Base-by-base conservation (phyloP, 1,284 basidiomycete species). In the Singerocomus rubriflavus region DNA sequence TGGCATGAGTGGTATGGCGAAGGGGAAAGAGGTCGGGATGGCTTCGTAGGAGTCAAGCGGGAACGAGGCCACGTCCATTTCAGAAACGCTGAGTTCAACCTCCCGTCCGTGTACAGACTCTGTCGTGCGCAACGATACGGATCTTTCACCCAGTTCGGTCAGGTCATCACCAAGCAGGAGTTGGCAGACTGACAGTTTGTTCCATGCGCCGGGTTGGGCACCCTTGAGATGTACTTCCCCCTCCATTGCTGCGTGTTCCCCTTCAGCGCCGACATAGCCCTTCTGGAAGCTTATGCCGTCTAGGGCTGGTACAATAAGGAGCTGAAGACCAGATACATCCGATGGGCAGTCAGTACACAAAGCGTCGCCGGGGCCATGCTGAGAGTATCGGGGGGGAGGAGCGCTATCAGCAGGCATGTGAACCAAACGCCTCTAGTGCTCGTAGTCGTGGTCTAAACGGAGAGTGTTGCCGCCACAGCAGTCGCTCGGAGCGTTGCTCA, bases 161-260 rank as follows among this genome's bases (percentile, higher is more conserved):
- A 57, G 51, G 36, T 34, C 8, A 26, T 44, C 46, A 43, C 14
- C 38, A 37, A 39, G 38, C 46, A 51, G 56, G 51, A 49, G 21
- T 37, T 25, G 27, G 44, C 13, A 35, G 44, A 66, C 58, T 59
- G 52, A 89, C 89, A 90, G 72, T 73, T 80, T 81, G 53, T 75
- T 70, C 84, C 87, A 91, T 47, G 67, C 69, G 54, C 71, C 73
- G 35, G 73, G 69, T 43, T 77, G 74, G 34, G 76, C 74, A 48
- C 81, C 85, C 66, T 91, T 91, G 55, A 91, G 74, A 63, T 89
- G 88, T 31, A 91, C 71, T 66, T 91, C 89, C 47, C 88, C 88
- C 65, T 91, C 89, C 50, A 91, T 80, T 13, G 88, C 84, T 21
- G 89, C 86, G 46, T 75, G 77, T 67, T 91, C 89, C 39, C 77